phyloP scores from a whole-genome alignment of 139 green algal genomes.

The Nannochloris sp. region DNA sequence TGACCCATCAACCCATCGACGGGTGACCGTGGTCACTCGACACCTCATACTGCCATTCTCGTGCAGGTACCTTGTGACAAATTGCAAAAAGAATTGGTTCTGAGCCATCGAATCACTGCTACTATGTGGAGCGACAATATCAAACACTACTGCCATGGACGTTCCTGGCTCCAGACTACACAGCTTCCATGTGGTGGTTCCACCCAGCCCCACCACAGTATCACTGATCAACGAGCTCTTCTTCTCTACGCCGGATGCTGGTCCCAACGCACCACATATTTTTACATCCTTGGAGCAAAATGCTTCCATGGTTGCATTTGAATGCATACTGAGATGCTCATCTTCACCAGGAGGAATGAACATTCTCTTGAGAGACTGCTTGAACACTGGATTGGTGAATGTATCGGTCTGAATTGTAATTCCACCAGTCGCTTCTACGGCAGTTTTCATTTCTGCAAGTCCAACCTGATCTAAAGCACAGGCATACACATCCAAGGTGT shows the following conservation, averaged over 20 bases:
- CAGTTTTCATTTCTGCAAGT: constrained; percentile 89
- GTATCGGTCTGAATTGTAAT: constrained; percentile 76
- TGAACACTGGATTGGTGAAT: constrained; percentile 85
- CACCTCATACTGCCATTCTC: constrained; percentile 63
- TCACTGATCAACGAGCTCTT: constrained; percentile 74
- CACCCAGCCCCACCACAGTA: constrained; percentile 72
- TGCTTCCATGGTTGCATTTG: constrained; percentile 73
- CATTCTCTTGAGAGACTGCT: constrained; percentile 66
- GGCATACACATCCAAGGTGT: constrained; percentile 90
- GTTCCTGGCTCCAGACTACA: constrained; percentile 62
- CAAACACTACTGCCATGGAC: constrained; percentile 67
- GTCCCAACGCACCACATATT: constrained; percentile 71
- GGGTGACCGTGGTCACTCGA: constrained; percentile 85
- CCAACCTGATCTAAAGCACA: constrained; percentile 94
- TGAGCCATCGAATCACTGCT: not conserved
- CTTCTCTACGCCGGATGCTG: constrained; percentile 65
- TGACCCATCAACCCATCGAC: constrained; percentile 63
- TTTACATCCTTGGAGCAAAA: constrained; percentile 58
- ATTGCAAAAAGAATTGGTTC: constrained; percentile 92
- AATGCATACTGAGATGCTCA: constrained; percentile 50
- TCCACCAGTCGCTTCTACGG: constrained; percentile 77
- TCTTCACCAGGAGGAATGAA: constrained; percentile 55
- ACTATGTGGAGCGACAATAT: constrained; percentile 56
- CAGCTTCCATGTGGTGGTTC: constrained; percentile 87
- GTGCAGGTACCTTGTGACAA: constrained; percentile 80